Base-by-base conservation (phyloP, 768 basidiomycete genomes). In the Floccularia luteovirens region DNA sequence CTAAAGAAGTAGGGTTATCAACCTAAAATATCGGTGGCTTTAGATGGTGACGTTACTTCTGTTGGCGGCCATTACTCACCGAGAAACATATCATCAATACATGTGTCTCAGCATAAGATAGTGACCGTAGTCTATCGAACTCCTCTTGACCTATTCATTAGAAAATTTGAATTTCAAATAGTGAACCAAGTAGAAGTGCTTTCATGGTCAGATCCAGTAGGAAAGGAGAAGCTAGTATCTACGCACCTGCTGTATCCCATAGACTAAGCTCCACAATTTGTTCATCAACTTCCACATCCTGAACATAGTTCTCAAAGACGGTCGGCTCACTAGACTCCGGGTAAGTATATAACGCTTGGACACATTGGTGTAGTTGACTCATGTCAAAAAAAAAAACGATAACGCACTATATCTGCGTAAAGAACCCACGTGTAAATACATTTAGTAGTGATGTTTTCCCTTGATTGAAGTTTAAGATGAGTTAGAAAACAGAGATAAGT, bases 91-190 rank as follows among this genome's bases (percentile, higher is more conserved):
- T 69, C 86, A 97, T 87, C 47, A 97, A 75, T 43, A 97, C 85
- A 62, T 97, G 89, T 1, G 94, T 96, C 60, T 97, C 94, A 6
- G 94, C 88, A 58, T 97, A 98, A 25, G 87, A 90, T n/a, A 98
- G 64, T 8, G 92, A 94, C 34, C 94, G 76, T 42, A 98, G 64
- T 32, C 92, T 72, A 56, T 94, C 94, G 54, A 98, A 98, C 53
- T 94, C 91, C 66, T 94, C 91, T 61, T 94, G 91, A 31, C 90
- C 90, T 91, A 62, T 38, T 49, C 28, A 41, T 39, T 33, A 21
- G 31, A 25, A 47, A 48, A 33, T 47, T 47, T 43, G 44, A 36
- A 50, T 44, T 45, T 33, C 42, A 63, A 59, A 67, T 48, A 50
- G 47, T 39, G 53, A 56, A 60, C 53, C 58, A 2, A 46, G 58